Evolutionary conservation across 352 stramenopile species (phyloP), one percentile per base, ranked within the genome.

Genomic region (Phytophthora hybrid): DNA sequence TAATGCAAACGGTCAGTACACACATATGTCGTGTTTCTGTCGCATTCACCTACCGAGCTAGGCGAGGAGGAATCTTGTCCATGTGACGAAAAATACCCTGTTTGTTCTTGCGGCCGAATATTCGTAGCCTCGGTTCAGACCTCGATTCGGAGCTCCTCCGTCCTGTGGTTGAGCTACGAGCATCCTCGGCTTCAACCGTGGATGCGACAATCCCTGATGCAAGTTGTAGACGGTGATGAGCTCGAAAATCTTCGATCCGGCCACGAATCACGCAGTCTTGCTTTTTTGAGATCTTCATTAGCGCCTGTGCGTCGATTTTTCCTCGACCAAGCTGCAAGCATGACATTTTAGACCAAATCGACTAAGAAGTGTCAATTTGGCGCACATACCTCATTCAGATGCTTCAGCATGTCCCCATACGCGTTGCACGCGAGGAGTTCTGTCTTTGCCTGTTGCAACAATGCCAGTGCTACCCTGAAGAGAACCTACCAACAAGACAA

Each of bases 231-330:
- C 90, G 87, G 63, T 97, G 89, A 23, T 95, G 88, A 4, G 88
- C 90, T 64, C 90, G 76, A 73, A 97, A 95, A 61, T 95, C 90
- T 72, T 97, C 90, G 41, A 97, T 85, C 37, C 88, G 83, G 4
- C 81, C 74, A 41, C 85, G 81, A 62, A 89, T 85, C 3, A 95
- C 87, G 16, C 81, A 84, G 8, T 94, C 85, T 56, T 95, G 90
- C 18, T 83, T 81, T 56, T 82, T 79, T 2, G 87, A 82, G 5
- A 86, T 66, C 29, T 83, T 74, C 60, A 95, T 68, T 16, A 97
- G 69, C 18, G 66, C 66, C 21, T 79, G 55, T 4, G 82, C 78
- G 62, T 93, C 79, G 1, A 88, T 70, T 16, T 79, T 59, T 19
- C 78, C 76, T 51, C 88, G 71, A 34, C 90, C 90, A 61, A 95